Evolutionary conservation across 768 basidiomycete genomes (phyloP).

Genomic region (Tubosaeta sp.): DNA sequence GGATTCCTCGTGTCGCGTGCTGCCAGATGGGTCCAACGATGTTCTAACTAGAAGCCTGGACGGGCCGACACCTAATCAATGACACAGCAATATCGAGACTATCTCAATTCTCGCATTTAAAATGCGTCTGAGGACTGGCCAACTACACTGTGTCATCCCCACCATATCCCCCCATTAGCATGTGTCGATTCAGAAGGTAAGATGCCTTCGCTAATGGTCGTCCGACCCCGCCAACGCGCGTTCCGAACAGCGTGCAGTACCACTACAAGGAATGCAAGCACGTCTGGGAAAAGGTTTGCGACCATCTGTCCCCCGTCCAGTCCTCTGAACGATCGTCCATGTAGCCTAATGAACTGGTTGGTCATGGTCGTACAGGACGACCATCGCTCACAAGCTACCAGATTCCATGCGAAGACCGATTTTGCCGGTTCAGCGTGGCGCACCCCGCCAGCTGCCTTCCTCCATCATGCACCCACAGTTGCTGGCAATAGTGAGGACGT

Average conservation of each 20-base stretch:
- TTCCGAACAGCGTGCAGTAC: constrained; percentile 53
- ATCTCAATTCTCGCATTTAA: constrained; percentile 27
- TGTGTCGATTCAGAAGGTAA: constrained; percentile 76
- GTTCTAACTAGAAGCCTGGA: constrained; percentile 13
- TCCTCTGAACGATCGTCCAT: constrained; percentile 10
- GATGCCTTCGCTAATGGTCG: constrained; percentile 7
- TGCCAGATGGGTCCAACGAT: constrained; percentile 21
- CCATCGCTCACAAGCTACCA: constrained; percentile 28
- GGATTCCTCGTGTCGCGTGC: constrained; percentile 24
- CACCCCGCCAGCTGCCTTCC: constrained; percentile 58
- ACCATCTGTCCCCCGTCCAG: constrained; percentile 10
- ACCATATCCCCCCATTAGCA: constrained; percentile 29
- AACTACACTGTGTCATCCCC: constrained; percentile 7
- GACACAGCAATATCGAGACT: constrained; percentile 20
- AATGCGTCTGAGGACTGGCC: constrained; percentile 10
- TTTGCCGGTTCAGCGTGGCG: constrained; percentile 66
- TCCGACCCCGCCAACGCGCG: constrained; percentile 4
- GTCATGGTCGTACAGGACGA: constrained; percentile 10
- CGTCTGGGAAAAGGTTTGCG: constrained; percentile 46
- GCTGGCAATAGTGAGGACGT: constrained; percentile 72
- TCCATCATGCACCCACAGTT: constrained; percentile 53
- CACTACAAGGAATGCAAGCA: constrained; percentile 57
- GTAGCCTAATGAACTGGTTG: constrained; percentile 61
- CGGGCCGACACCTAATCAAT: constrained; percentile 23
- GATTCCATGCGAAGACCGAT: constrained; percentile 61